A percentile compares a stretch with the other conserved stretches of the same genome.
Evolutionary conservation across 148 eudicot species (phyloP).

Genomic region (Camellia sinensis): DNA sequence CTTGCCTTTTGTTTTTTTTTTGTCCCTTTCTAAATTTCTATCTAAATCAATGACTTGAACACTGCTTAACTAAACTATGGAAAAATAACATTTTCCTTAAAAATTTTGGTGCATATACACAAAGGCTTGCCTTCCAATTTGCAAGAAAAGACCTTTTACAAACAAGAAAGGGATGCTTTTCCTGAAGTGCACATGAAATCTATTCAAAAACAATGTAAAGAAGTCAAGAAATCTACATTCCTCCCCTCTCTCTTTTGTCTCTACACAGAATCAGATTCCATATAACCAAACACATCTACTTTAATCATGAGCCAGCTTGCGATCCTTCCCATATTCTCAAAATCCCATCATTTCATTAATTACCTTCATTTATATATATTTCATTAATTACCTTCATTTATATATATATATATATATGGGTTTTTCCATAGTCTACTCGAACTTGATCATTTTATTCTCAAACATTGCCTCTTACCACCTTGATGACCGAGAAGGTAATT

Average conservation of each 20-base stretch:
- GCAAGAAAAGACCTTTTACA: background rate
- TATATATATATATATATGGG: background rate
- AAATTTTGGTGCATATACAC: too few species aligned
- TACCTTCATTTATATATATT: background rate
- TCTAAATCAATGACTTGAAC: too few species aligned
- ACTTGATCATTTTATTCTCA: background rate
- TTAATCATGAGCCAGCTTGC: background rate
- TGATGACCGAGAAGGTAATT: conserved; percentile 25
- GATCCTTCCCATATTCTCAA: background rate
- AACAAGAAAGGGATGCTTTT: conserved; percentile 13
- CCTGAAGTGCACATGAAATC: background rate
- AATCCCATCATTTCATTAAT: background rate
- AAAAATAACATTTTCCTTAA: too few species aligned
- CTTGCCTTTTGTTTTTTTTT: too few species aligned
- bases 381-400: background rate
- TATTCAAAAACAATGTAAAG: conserved; percentile 4
- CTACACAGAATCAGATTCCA: conserved; percentile 4
- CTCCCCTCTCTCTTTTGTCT: background rate
- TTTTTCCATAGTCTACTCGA: background rate
- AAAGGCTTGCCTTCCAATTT: background rate
- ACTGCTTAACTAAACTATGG: too few species aligned
- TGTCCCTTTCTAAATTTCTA: too few species aligned
- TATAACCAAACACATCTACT: background rate
- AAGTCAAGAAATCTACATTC: conserved; percentile 4
- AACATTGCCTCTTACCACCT: background rate